Conservation (phyloP, 2,329 filamentous ascomycete species). For the Epichloe baconii region DNA sequence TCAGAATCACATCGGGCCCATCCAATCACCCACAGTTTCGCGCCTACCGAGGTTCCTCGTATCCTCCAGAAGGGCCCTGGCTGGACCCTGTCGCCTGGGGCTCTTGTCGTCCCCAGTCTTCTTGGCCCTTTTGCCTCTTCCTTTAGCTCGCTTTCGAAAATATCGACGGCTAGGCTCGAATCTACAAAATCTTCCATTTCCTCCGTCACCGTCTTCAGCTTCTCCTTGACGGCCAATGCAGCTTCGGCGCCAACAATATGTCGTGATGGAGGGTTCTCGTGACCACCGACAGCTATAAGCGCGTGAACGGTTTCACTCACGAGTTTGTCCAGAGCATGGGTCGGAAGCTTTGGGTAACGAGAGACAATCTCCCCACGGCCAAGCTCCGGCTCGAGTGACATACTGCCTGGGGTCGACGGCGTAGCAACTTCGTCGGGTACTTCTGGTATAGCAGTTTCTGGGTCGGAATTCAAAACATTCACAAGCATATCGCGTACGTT, state of each 20-base stretch:
- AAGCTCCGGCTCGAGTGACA: constrained; percentile 20
- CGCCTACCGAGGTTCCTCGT: neutral
- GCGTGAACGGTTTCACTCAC: constrained; percentile 86
- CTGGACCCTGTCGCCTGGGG: constrained; percentile 1
- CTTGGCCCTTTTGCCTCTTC: constrained; percentile 33
- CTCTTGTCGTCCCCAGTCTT: constrained; percentile 13
- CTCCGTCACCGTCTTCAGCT: constrained; percentile 89
- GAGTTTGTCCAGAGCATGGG: constrained; percentile 55
- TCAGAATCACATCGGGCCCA: no score
- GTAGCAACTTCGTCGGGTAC: constrained; percentile 15
- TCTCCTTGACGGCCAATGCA: constrained; percentile 80
- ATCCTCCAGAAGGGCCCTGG: neutral
- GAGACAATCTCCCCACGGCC: constrained; percentile 38
- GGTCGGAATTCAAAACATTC: constrained; percentile 64
- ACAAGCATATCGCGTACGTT: constrained; percentile 72
- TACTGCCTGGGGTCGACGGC: constrained; percentile 19
- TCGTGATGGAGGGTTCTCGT: constrained; percentile 86
- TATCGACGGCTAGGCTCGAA: constrained; percentile 74
- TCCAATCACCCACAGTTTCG: neutral
- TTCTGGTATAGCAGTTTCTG: constrained; percentile 41
- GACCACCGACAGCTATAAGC: constrained; percentile 80
- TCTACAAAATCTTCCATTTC: constrained; percentile 95
- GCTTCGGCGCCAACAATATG: constrained; percentile 92
- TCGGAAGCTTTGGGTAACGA: constrained; percentile 62
- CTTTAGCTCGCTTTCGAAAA: constrained; percentile 45